phyloP scores from a whole-genome alignment of 176 grass and related monocot genomes.

The Eragrostis nindensis region DNA sequence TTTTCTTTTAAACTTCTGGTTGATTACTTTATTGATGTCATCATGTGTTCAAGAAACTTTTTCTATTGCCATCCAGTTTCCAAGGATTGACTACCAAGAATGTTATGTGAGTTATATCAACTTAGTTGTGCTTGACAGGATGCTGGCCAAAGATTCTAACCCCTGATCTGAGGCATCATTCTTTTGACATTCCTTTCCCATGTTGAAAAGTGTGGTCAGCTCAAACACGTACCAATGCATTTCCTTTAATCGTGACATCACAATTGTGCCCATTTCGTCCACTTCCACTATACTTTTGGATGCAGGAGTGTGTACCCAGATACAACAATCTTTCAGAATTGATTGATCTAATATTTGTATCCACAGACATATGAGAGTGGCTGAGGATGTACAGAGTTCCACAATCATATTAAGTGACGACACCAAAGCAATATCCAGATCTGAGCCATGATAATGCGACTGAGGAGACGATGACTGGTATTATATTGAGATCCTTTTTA shows the following conservation, averaged over 20 bases:
- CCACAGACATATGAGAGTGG: conserved; percentile 34
- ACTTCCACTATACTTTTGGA: background rate
- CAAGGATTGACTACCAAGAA: conserved; percentile 16
- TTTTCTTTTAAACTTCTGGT: conserved; percentile 6
- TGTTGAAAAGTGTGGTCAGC: conserved; percentile 27
- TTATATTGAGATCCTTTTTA: conserved; percentile 38
- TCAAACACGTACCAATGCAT: conserved; percentile 13
- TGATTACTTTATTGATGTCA: background rate
- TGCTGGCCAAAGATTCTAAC: background rate
- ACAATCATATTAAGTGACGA: conserved; percentile 4
- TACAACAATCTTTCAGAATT: conserved; percentile 44
- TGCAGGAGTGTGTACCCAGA: conserved; percentile 13
- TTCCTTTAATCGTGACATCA: conserved; percentile 29
- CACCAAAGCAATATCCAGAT: conserved; percentile 27
- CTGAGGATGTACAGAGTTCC: conserved; percentile 32
- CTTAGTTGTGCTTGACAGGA: conserved; percentile 8
- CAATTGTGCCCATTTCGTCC: conserved; percentile 12
- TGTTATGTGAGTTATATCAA: conserved; percentile 26
- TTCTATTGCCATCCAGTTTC: conserved; percentile 7
- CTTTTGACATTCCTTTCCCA: conserved; percentile 18
- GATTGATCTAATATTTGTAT: conserved; percentile 47
- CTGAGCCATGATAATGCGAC: conserved; percentile 34
- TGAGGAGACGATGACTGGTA: conserved; percentile 22
- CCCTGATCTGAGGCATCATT: conserved; percentile 16
- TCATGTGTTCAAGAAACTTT: conserved; percentile 27